These are phyloP conservation scores for Funneliformis caledonium DNA, from an alignment of 371 early-diverging fungal species.

Conservation along the genomic window DNA sequence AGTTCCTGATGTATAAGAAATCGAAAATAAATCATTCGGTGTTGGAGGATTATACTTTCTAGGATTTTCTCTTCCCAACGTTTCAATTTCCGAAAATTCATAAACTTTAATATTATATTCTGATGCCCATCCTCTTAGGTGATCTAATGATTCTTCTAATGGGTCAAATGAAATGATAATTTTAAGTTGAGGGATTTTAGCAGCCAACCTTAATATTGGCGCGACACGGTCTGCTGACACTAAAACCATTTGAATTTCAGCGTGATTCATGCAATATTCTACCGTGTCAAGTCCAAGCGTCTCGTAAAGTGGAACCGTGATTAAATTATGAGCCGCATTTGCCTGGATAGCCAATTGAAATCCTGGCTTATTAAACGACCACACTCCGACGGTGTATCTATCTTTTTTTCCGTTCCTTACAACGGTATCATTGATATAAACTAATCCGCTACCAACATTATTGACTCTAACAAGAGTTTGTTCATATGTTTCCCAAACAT, in stretches of 20 bases:
- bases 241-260: constrained; percentile 67
- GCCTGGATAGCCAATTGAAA: constrained; percentile 39
- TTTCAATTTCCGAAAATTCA: constrained; percentile 68
- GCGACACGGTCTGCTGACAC: constrained; percentile 70
- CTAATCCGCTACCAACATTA: constrained; percentile 66
- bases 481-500: constrained; percentile 66
- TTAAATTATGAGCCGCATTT: constrained; percentile 57
- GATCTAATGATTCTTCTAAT: constrained; percentile 48
- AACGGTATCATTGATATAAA: constrained; percentile 48
- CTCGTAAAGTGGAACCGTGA: constrained; percentile 85
- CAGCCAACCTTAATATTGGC: constrained; percentile 55
- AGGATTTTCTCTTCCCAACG: constrained; percentile 49
- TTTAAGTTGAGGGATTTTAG: constrained; percentile 66
- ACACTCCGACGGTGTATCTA: constrained; percentile 62
- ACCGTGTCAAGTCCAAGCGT: constrained; percentile 76
- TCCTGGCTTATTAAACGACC: constrained; percentile 78
- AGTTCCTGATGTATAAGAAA: constrained; percentile 57
- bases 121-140: constrained; percentile 54
- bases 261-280: constrained; percentile 74
- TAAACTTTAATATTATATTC: constrained; percentile 55
- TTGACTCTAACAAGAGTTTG: constrained; percentile 58
- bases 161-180: constrained; percentile 79
- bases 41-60: constrained; percentile 48
- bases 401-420: constrained; percentile 43
- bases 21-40: constrained; percentile 39